Conservation (phyloP, 2,329 filamentous ascomycete genomes). For the Fusarium sp. region DNA sequence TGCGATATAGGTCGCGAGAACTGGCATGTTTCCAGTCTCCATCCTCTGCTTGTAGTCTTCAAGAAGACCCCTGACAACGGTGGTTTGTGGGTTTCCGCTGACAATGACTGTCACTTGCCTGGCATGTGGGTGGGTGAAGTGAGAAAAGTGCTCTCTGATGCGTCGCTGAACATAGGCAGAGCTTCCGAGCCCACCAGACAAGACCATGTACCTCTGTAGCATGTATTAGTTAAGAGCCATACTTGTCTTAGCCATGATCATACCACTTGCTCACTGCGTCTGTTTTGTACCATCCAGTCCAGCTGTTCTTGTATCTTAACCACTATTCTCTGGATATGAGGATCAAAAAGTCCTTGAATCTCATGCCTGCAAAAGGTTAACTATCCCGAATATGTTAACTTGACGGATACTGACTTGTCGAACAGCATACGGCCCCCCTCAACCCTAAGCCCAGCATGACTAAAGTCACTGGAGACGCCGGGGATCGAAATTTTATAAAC, state of each 20-base stretch:
- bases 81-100: not conserved
- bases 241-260: no score
- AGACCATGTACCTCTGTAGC: not conserved
- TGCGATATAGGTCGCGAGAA: not conserved
- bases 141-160: not conserved
- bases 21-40: not conserved
- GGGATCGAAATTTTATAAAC: no score
- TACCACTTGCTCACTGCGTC: not conserved
- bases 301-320: not conserved
- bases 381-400: no score
- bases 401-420: no score
- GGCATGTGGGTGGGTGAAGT: not conserved
- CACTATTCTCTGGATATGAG: not conserved
- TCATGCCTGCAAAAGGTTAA: not conserved
- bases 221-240: not conserved
- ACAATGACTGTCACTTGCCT: not conserved
- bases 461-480: no score
- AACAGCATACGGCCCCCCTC: no score
- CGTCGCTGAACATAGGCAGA: not conserved
- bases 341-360: not conserved
- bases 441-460: no score
- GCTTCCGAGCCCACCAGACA: not conserved
- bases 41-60: not conserved
- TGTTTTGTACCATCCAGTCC: not conserved
- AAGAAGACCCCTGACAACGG: not conserved